These are phyloP conservation scores for Aphanomyces stellatus DNA, from an alignment of 352 stramenopile species.

Conservation along the genomic window DNA sequence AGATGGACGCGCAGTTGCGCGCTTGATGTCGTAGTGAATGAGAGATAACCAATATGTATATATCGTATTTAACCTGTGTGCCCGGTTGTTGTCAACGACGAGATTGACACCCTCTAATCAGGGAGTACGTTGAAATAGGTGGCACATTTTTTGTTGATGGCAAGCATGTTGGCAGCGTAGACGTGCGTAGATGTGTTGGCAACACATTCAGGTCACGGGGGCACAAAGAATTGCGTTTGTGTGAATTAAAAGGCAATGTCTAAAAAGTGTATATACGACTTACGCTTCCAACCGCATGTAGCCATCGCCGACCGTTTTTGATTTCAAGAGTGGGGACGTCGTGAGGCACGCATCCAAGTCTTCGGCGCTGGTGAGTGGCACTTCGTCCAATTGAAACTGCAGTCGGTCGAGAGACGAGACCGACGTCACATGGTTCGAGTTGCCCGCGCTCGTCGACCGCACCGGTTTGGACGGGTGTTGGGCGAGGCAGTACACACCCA, in stretches of 20 bases:
- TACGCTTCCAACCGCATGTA: slow-evolving; percentile 10
- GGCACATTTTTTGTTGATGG: no score
- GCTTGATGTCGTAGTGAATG: no score
- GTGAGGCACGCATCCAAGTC: slow-evolving; percentile 15
- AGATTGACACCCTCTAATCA: no score
- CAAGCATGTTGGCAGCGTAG: no score
- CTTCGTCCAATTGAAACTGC: slow-evolving; percentile 15
- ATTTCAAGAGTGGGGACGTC: slow-evolving; percentile 5
- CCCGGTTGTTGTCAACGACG: no score
- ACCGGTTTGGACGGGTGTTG: slow-evolving; percentile 34
- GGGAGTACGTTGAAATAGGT: no score
- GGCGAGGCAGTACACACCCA: slow-evolving; percentile 61
- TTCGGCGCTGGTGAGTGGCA: background rate
- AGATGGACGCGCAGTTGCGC: background rate
- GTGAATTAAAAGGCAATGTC: no score
- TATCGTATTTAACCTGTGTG: no score
- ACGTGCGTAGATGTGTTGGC: no score
- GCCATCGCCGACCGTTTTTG: slow-evolving; percentile 1
- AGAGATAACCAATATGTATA: no score
- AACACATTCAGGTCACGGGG: no score
- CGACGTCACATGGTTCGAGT: background rate
- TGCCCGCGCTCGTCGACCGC: background rate
- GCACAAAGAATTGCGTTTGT: no score
- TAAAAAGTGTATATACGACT: background rate
- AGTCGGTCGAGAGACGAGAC: background rate